These are phyloP conservation scores for Monilinia laxa DNA, from an alignment of 2,329 filamentous ascomycete genomes.

Conservation along the genomic window DNA sequence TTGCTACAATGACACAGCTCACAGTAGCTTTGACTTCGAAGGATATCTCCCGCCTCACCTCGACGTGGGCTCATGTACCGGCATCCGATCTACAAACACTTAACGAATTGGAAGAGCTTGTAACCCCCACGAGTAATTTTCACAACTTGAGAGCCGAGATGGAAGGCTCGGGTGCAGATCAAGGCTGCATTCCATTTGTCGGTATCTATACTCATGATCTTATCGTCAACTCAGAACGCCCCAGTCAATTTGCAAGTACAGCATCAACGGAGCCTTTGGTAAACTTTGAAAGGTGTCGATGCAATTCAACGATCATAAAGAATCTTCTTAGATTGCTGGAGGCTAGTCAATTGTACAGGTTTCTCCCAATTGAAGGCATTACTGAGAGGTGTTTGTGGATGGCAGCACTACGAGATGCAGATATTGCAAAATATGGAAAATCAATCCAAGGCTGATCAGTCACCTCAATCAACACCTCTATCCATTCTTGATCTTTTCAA, in stretches of 20 bases:
- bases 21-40: conserved; percentile 73
- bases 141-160: conserved; percentile 75
- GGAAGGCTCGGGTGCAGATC: conserved; percentile 63
- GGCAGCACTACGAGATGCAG: conserved; percentile 71
- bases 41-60: conserved; percentile 65
- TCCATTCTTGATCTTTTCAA: not conserved
- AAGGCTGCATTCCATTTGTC: conserved; percentile 80
- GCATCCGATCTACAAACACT: conserved; percentile 64
- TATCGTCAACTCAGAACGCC: conserved; percentile 77
- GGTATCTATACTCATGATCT: conserved; percentile 82
- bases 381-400: conserved; percentile 85
- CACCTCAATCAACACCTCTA: not conserved
- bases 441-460: conserved; percentile 36
- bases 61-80: conserved; percentile 72
- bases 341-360: conserved; percentile 71
- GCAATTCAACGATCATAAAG: conserved; percentile 74
- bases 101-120: conserved; percentile 66
- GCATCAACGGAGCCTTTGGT: conserved; percentile 67
- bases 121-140: conserved; percentile 77
- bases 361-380: conserved; percentile 72
- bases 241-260: conserved; percentile 69
- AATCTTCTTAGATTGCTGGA: conserved; percentile 76
- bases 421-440: conserved; percentile 55
- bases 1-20: conserved; percentile 79
- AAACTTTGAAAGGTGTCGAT: conserved; percentile 81